Evolutionary conservation across 2,329 filamentous ascomycete genomes (phyloP).

Genomic region (Diplodia scrobiculata): DNA sequence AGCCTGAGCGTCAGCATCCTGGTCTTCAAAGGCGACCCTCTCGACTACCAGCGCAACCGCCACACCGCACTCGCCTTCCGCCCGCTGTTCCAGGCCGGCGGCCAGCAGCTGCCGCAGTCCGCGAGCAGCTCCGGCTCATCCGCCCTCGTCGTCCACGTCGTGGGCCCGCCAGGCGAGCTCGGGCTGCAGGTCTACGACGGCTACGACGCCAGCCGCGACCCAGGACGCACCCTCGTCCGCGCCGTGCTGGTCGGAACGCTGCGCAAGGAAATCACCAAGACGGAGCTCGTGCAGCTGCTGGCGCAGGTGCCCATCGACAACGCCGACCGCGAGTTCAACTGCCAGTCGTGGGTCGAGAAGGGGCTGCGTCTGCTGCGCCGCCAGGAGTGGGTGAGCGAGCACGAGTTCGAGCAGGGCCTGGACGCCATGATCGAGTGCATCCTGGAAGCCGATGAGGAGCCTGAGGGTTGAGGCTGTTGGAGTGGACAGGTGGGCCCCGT

Average conservation of each 20-base stretch:
- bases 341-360: conserved; percentile 26
- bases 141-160: conserved; percentile 18
- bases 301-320: conserved; percentile 15
- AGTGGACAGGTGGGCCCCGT: background rate
- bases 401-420: conserved; percentile 23
- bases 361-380: conserved; percentile 9
- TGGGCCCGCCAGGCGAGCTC: conserved; percentile 13
- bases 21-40: conserved; percentile 24
- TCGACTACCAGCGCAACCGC: conserved; percentile 25
- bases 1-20: conserved; percentile 17
- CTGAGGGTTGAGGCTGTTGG: conserved; percentile 2
- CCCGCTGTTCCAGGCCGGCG: conserved; percentile 1
- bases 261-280: conserved; percentile 19
- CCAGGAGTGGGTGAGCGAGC: conserved; percentile 13
- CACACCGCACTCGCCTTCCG: conserved; percentile 27
- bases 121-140: background rate
- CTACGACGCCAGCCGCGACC: conserved; percentile 22
- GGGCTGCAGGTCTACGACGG: conserved; percentile 16
- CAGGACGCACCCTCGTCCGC: background rate
- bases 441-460: conserved; percentile 23
- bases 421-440: conserved; percentile 24
- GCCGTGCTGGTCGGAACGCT: conserved; percentile 23
- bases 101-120: background rate
- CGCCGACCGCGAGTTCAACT: conserved; percentile 24
- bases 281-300: conserved; percentile 13